Conservation (phyloP, 2,329 filamentous ascomycete genomes). For the Colletotrichum lupini region DNA sequence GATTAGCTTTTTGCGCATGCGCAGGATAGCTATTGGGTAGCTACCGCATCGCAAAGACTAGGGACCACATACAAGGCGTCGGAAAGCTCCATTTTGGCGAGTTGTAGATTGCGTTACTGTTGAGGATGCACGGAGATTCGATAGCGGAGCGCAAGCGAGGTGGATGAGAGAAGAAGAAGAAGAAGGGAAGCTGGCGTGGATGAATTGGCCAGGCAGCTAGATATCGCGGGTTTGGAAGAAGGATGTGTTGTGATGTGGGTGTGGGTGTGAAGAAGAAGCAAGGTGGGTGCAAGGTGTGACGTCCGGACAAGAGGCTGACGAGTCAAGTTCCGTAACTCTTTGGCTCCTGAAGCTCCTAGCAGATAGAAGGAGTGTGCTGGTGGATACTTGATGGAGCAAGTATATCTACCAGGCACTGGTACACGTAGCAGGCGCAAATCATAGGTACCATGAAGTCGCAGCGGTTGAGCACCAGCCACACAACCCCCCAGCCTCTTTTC, state of each 20-base stretch:
- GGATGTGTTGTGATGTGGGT: constrained; percentile 9
- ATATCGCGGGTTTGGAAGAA: constrained; percentile 23
- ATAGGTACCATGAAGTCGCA: not conserved
- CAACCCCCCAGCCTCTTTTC: constrained; percentile 2
- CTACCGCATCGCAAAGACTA: not conserved
- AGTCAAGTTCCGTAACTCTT: constrained; percentile 25
- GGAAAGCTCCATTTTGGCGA: constrained; percentile 83
- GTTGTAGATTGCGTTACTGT: constrained; percentile 1
- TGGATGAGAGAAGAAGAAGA: constrained; percentile 1
- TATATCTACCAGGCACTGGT: constrained; percentile 1
- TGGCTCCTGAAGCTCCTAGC: constrained; percentile 35
- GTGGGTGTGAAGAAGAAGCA: constrained; percentile 23
- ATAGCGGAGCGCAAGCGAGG: not conserved
- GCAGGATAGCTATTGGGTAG: constrained; percentile 3
- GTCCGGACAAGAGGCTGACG: constrained; percentile 33
- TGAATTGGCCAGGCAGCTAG: constrained; percentile 28
- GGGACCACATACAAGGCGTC: constrained; percentile 81
- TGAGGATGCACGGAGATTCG: not conserved
- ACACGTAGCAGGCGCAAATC: not conserved
- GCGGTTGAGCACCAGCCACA: constrained; percentile 15
- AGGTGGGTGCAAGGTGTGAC: constrained; percentile 35
- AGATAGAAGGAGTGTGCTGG: constrained; percentile 30
- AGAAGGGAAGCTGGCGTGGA: constrained; percentile 30
- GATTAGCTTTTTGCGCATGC: constrained; percentile 46
- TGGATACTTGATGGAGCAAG: constrained; percentile 14